Conservation (phyloP, 2,329 filamentous ascomycete genomes). For the Trichoderma pleuroti region DNA sequence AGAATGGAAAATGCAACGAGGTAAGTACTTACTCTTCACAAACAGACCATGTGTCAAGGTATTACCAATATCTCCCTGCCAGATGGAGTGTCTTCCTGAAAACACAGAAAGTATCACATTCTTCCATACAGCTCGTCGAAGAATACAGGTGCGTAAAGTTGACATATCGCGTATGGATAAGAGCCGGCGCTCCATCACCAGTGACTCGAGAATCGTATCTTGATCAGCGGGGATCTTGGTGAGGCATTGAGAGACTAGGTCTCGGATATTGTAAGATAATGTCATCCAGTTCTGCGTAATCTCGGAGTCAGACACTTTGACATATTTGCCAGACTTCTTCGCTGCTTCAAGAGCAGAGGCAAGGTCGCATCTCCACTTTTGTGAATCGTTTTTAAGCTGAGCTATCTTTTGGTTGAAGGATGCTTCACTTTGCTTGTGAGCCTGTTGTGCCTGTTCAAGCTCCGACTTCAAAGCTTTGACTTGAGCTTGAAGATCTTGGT, state of each 20-base stretch:
- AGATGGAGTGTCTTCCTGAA: neutral
- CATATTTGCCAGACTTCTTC: neutral
- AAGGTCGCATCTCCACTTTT: neutral
- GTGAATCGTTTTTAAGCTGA: neutral
- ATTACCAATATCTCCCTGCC: neutral
- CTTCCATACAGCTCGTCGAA: neutral
- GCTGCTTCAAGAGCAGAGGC: neutral
- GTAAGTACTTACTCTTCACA: neutral
- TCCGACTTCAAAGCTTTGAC: neutral
- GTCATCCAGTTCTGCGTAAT: neutral
- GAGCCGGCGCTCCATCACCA: too few species aligned
- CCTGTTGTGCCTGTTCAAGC: neutral
- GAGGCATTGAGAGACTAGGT: neutral
- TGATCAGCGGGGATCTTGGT: neutral
- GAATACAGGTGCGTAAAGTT: neutral
- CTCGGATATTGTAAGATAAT: neutral
- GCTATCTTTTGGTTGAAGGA: neutral
- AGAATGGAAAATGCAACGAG: fast-evolving
- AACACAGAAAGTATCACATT: neutral
- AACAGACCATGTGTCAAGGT: neutral
- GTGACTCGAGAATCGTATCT: neutral
- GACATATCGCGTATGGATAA: neutral
- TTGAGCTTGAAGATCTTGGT: neutral
- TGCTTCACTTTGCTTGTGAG: neutral
- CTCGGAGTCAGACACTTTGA: neutral